Evolutionary conservation across 2,329 filamentous ascomycete genomes (phyloP).

Genomic region (Talaromyces sp.): DNA sequence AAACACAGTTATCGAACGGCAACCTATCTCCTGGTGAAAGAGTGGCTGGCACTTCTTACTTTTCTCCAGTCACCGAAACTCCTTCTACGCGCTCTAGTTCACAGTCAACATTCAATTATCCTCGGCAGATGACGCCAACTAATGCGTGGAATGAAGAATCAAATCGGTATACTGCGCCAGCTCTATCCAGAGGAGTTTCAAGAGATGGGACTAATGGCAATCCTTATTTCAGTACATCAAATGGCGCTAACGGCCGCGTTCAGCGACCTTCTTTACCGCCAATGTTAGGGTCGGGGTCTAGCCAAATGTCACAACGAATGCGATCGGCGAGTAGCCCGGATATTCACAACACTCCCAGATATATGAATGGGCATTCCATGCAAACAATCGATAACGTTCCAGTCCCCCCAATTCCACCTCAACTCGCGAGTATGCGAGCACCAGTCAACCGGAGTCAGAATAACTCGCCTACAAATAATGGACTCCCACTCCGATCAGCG

Average conservation of each 20-base stretch:
- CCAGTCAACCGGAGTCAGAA: conserved; percentile 73
- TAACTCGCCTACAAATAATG: conserved; percentile 69
- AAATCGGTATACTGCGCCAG: conserved; percentile 84
- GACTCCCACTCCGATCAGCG: conserved; percentile 64
- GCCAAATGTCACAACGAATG: conserved; percentile 62
- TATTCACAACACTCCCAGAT: conserved; percentile 62
- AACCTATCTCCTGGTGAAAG: conserved; percentile 60
- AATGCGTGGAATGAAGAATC: conserved; percentile 68
- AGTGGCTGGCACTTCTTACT: conserved; percentile 72
- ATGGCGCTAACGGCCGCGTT: conserved; percentile 52
- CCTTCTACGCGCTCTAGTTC: conserved; percentile 56
- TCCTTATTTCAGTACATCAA: conserved; percentile 56
- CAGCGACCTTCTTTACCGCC: conserved; percentile 78
- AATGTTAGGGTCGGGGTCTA: conserved; percentile 57
- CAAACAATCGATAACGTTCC: conserved; percentile 58
- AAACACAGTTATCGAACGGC: conserved; percentile 54
- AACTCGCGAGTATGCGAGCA: conserved; percentile 59
- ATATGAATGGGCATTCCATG: conserved; percentile 52
- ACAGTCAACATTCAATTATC: conserved; percentile 70
- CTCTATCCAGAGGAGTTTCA: conserved; percentile 76
- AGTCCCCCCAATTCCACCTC: conserved; percentile 72
- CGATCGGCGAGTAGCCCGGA: conserved; percentile 94
- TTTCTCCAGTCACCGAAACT: conserved; percentile 75
- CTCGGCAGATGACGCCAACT: conserved; percentile 67
- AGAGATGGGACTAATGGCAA: conserved; percentile 67